Conservation (phyloP, 495 filamentous ascomycete genomes). For the Lepraria neglecta region DNA sequence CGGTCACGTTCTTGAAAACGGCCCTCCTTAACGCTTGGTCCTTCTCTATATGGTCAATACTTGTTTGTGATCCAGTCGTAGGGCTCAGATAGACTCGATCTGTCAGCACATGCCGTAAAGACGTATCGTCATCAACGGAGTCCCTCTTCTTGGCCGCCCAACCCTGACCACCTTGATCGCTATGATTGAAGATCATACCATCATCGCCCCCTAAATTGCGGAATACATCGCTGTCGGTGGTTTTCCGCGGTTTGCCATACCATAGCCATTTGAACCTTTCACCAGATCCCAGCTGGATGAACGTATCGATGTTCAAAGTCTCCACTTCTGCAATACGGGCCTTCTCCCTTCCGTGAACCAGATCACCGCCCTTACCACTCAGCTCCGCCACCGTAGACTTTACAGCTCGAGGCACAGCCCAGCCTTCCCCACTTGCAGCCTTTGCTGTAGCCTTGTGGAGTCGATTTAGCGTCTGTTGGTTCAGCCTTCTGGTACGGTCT, state of each 20-base stretch:
- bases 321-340: conserved; percentile 87
- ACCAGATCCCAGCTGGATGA: conserved; percentile 68
- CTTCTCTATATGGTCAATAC: conserved; percentile 45
- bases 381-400: conserved; percentile 94
- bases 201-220: conserved; percentile 47
- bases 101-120: conserved; percentile 16
- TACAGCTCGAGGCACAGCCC: conserved; percentile 79
- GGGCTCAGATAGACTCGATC: conserved; percentile 18
- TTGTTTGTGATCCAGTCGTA: conserved; percentile 23
- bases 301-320: conserved; percentile 79
- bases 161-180: conserved; percentile 49
- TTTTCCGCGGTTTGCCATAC: conserved; percentile 77
- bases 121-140: conserved; percentile 37
- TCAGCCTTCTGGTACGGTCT: conserved; percentile 64
- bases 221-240: conserved; percentile 44
- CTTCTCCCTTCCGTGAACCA: conserved; percentile 93
- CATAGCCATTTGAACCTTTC: conserved; percentile 87
- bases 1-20: conserved; percentile 73
- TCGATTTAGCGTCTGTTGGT: conserved; percentile 73
- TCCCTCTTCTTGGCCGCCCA: conserved; percentile 49
- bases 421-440: conserved; percentile 73
- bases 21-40: conserved; percentile 60
- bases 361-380: conserved; percentile 88
- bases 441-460: conserved; percentile 80
- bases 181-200: conserved; percentile 60